A percentile compares a stretch with the other conserved stretches of the same genome.
These are phyloP conservation scores for Plasmodium reichenowi DNA, from an alignment of 169 alveolate genomes.

Conservation along the genomic window DNA sequence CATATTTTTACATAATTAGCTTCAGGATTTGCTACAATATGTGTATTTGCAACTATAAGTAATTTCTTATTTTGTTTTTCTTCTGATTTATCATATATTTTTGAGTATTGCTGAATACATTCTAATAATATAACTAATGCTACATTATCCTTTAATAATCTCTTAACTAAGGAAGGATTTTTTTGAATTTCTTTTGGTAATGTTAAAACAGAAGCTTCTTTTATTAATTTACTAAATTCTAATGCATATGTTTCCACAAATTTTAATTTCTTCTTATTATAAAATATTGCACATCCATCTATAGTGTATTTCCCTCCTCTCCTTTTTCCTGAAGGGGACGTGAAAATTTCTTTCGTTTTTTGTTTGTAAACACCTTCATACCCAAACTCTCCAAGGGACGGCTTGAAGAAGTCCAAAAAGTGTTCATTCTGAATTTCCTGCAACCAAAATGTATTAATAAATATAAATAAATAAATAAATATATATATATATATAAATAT, in stretches of 20 bases:
- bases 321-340: slow-evolving; percentile 84
- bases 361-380: slow-evolving; percentile 87
- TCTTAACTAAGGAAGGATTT: slow-evolving; percentile 79
- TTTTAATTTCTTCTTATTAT: slow-evolving; percentile 78
- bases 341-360: slow-evolving; percentile 85
- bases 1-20: slow-evolving; percentile 85
- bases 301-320: slow-evolving; percentile 85
- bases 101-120: slow-evolving; percentile 58
- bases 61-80: slow-evolving; percentile 52
- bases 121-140: slow-evolving; percentile 82
- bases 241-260: slow-evolving; percentile 83
- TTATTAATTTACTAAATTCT: slow-evolving; percentile 84
- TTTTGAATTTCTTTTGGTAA: slow-evolving; percentile 82
- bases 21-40: slow-evolving; percentile 85
- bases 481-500: not conserved
- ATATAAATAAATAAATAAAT: too few species aligned
- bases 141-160: slow-evolving; percentile 86
- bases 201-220: slow-evolving; percentile 81
- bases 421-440: slow-evolving; percentile 87
- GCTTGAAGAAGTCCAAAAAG: slow-evolving; percentile 84
- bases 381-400: slow-evolving; percentile 80
- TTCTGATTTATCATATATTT: slow-evolving; percentile 39
- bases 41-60: slow-evolving; percentile 84
- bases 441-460: not conserved
- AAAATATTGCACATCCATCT: slow-evolving; percentile 88